These are phyloP conservation scores for Boletellus ananas DNA, from an alignment of 768 basidiomycete species.

Conservation along the genomic window DNA sequence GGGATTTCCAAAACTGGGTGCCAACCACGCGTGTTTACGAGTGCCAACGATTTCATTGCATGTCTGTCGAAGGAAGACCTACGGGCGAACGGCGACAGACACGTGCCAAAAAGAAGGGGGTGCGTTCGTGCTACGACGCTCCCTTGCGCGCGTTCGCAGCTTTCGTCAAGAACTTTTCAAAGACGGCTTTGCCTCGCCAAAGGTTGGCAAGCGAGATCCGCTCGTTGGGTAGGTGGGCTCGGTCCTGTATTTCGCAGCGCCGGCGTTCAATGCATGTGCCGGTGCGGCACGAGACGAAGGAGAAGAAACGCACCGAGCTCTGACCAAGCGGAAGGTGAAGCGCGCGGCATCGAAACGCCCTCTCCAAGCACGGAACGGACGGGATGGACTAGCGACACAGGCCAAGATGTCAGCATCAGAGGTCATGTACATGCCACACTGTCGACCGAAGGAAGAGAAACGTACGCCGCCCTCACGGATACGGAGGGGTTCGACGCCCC, in stretches of 20 bases:
- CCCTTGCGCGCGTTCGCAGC: constrained; percentile 34
- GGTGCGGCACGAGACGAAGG: background rate
- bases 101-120: background rate
- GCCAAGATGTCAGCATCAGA: background rate
- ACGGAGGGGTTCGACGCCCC: constrained; percentile 80
- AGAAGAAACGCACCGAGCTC: constrained; percentile 57
- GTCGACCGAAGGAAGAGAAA: constrained; percentile 8
- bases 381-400: constrained; percentile 71
- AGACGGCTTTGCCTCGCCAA: constrained; percentile 67
- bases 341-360: constrained; percentile 83
- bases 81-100: background rate
- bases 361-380: constrained; percentile 90
- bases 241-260: constrained; percentile 50
- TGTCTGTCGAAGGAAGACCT: no score
- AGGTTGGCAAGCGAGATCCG: constrained; percentile 84
- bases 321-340: constrained; percentile 95
- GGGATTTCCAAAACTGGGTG: background rate
- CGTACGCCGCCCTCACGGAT: constrained; percentile 92
- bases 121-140: no score
- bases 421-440: no score
- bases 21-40: no score
- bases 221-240: constrained; percentile 93
- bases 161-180: constrained; percentile 68
- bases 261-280: background rate
- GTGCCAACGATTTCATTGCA: no score